Conservation (phyloP, 2,329 filamentous ascomycete genomes). For the Ophiostoma triangulosporum region DNA sequence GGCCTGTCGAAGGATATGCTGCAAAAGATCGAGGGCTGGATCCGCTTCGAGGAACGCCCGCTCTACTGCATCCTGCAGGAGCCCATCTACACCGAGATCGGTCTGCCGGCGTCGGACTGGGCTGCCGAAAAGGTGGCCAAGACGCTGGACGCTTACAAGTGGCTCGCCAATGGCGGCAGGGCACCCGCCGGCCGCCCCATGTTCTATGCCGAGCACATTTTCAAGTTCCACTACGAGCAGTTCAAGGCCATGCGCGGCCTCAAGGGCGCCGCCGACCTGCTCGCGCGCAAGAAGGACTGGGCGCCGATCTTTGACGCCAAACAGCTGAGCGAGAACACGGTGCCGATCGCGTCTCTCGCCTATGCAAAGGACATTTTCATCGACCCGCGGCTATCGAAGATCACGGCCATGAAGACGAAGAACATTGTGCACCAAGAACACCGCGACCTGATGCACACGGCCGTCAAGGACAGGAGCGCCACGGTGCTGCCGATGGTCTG, state of each 20-base stretch:
- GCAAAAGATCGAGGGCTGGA: conserved; percentile 6
- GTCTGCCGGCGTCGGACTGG: conserved; percentile 7
- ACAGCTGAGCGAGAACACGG: conserved; percentile 8
- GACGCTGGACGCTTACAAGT: conserved; percentile 6
- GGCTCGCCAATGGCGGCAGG: conserved; percentile 6
- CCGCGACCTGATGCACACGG: conserved; percentile 11
- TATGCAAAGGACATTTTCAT: conserved; percentile 13
- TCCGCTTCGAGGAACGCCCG: conserved; percentile 14
- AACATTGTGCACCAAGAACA: background rate
- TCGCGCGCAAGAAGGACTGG: conserved; percentile 9
- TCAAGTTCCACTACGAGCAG: conserved; percentile 14
- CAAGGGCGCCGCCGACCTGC: conserved; percentile 3
- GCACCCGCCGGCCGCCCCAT: background rate
- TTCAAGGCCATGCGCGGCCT: conserved; percentile 11
- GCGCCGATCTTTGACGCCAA: conserved; percentile 6
- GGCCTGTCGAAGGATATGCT: background rate
- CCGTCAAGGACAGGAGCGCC: conserved; percentile 8
- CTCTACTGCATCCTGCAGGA: conserved; percentile 16
- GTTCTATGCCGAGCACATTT: conserved; percentile 16
- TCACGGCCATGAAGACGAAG: background rate
- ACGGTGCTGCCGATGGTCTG: conserved; percentile 1
- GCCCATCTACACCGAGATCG: conserved; percentile 13
- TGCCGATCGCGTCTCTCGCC: conserved; percentile 10
- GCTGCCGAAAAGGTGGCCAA: conserved; percentile 8
- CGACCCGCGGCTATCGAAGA: conserved; percentile 3